A percentile compares a stretch with the other conserved stretches of the same genome.
Conservation (phyloP, 179 eudicot species). For the Silene vulgaris region DNA sequence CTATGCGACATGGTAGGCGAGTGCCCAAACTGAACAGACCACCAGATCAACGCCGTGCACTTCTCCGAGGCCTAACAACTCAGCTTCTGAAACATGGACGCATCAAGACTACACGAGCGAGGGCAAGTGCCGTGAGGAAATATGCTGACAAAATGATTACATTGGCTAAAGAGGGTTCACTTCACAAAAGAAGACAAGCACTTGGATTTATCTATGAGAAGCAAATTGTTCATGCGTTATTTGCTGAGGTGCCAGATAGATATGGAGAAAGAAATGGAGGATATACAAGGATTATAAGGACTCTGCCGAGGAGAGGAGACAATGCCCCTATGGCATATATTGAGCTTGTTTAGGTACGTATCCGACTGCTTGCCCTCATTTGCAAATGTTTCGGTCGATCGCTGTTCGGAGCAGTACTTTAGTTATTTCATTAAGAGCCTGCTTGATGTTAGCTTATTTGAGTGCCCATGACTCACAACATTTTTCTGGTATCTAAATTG, state of each 20-base stretch:
- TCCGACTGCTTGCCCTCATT: background rate
- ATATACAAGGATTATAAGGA: conserved; percentile 76
- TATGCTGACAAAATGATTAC: conserved; percentile 85
- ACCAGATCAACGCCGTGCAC: conserved; percentile 81
- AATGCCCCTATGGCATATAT: conserved; percentile 82
- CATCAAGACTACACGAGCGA: conserved; percentile 76
- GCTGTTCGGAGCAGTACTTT: too few relatives aligned
- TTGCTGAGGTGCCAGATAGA: conserved; percentile 82
- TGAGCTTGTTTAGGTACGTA: conserved; percentile 51
- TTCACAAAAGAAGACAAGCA: conserved; percentile 90
- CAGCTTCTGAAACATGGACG: conserved; percentile 86
- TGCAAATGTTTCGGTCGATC: background rate
- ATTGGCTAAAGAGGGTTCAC: conserved; percentile 84
- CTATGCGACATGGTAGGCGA: conserved; percentile 79
- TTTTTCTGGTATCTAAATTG: too few relatives aligned
- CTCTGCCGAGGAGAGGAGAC: conserved; percentile 68
- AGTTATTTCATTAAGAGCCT: too few relatives aligned
- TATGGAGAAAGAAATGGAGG: conserved; percentile 90
- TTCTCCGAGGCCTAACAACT: conserved; percentile 78
- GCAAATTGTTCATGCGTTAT: conserved; percentile 80
- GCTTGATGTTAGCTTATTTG: background rate
- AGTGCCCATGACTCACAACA: background rate
- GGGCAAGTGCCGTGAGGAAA: conserved; percentile 79
- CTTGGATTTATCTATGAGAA: conserved; percentile 85
- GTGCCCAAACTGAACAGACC: conserved; percentile 84